Conservation (phyloP, 257 asterid species). For the Nicotiana tabacum region DNA sequence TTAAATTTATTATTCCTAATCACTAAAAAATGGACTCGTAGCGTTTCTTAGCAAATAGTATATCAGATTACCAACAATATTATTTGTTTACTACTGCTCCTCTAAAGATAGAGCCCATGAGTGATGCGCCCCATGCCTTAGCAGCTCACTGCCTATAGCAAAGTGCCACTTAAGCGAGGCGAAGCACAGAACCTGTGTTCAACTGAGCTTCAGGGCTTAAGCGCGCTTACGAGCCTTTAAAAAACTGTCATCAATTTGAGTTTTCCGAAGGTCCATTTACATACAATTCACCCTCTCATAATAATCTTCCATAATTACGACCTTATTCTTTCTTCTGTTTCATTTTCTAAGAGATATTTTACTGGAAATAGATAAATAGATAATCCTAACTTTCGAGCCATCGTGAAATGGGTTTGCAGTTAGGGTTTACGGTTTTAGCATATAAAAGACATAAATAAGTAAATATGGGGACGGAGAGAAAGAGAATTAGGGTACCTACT, state of each 20-base stretch:
- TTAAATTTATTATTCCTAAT: background rate
- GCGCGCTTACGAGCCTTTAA: background rate
- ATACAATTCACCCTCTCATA: background rate
- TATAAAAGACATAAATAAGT: background rate
- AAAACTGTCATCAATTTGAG: background rate
- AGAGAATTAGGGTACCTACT: background rate
- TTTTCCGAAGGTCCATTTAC: background rate
- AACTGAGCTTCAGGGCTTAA: background rate
- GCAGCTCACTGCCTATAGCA: background rate
- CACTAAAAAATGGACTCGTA: background rate
- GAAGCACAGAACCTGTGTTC: background rate
- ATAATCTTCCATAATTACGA: background rate
- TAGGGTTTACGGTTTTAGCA: background rate
- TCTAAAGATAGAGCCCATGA: background rate
- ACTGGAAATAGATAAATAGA: background rate
- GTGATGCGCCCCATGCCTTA: background rate
- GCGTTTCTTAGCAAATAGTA: background rate
- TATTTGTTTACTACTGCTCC: background rate
- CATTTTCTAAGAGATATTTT: background rate
- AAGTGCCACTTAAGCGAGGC: background rate
- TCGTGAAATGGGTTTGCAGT: background rate
- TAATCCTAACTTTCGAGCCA: background rate
- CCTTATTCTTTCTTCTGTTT: background rate
- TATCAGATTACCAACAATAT: background rate
- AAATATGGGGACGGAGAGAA: background rate